Conservation (phyloP, 1,284 basidiomycete species). For the Melampsora larici-populina region DNA sequence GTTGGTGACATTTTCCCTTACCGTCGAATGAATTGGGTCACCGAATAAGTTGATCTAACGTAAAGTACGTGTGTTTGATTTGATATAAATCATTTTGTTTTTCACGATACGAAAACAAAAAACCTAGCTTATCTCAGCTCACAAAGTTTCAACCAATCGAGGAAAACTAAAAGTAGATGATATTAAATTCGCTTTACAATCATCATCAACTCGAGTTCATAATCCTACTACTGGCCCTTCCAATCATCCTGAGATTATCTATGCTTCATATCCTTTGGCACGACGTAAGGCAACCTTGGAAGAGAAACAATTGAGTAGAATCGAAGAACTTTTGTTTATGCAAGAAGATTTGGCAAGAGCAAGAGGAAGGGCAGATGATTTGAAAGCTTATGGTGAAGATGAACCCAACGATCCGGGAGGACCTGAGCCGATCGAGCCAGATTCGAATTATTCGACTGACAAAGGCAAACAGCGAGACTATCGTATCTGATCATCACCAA, state of each 20-base stretch:
- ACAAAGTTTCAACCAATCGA: slow-evolving; percentile 31
- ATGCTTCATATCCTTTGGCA: slow-evolving; percentile 26
- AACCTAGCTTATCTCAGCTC: slow-evolving; percentile 31
- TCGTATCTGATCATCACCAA: neutral
- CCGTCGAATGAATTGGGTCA: neutral
- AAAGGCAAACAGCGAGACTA: neutral
- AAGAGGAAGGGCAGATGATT: slow-evolving; percentile 34
- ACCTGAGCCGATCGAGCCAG: neutral
- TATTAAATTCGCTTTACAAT: slow-evolving; percentile 30
- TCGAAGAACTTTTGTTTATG: slow-evolving; percentile 42
- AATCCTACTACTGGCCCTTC: slow-evolving; percentile 1
- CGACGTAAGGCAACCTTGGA: slow-evolving; percentile 21
- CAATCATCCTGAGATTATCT: neutral
- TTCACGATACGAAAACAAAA: too few species aligned
- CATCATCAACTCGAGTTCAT: slow-evolving; percentile 25
- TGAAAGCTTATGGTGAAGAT: slow-evolving; percentile 38
- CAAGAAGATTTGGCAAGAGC: slow-evolving; percentile 40
- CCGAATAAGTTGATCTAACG: neutral
- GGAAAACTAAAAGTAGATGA: slow-evolving; percentile 42
- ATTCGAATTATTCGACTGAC: neutral
- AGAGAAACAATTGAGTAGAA: slow-evolving; percentile 41
- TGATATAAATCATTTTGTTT: too few species aligned
- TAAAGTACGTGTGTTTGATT: too few species aligned
- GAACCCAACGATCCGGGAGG: neutral
- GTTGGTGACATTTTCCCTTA: slow-evolving; percentile 8